phyloP scores from a whole-genome alignment of 495 filamentous ascomycete species.

The Xylaria sp. region DNA sequence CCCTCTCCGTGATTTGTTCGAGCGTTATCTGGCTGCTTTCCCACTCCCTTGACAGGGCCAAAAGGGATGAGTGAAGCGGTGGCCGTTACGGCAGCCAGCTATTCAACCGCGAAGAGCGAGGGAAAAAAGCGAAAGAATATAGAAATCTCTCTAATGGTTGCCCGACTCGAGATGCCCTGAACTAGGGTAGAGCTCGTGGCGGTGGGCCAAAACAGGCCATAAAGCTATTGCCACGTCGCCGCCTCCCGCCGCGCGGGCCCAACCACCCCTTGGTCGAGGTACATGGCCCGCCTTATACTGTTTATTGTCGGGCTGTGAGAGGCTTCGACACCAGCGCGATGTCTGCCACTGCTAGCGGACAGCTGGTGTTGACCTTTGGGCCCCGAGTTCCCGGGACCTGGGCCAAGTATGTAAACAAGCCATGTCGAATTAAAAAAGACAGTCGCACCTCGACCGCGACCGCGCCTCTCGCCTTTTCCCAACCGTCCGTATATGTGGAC shows the following conservation, averaged over 20 bases:
- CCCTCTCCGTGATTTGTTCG: background rate
- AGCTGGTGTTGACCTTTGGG: slow-evolving; percentile 19
- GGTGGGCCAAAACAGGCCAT: slow-evolving; percentile 27
- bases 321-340: slow-evolving; percentile 16
- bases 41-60: background rate
- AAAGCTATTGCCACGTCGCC: slow-evolving; percentile 28
- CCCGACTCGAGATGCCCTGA: slow-evolving; percentile 9
- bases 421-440: slow-evolving; percentile 20
- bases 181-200: slow-evolving; percentile 27
- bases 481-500: slow-evolving; percentile 22
- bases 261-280: slow-evolving; percentile 23
- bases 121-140: slow-evolving; percentile 15
- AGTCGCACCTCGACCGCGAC: slow-evolving; percentile 17
- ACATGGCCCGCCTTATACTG: slow-evolving; percentile 20
- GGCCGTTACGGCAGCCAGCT: slow-evolving; percentile 10
- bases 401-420: background rate
- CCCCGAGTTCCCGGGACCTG: slow-evolving; percentile 17
- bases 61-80: slow-evolving; percentile 1
- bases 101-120: slow-evolving; percentile 20
- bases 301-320: slow-evolving; percentile 23
- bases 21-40: background rate
- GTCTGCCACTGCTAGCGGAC: slow-evolving; percentile 1
- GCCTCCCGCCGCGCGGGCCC: slow-evolving; percentile 25
- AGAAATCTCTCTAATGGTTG: slow-evolving; percentile 21
- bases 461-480: slow-evolving; percentile 2